Percentiles rank a stretch among this genome's conserved stretches.
Evolutionary conservation across 345 rosid species (phyloP).

Genomic region (Lepidium africanum): DNA sequence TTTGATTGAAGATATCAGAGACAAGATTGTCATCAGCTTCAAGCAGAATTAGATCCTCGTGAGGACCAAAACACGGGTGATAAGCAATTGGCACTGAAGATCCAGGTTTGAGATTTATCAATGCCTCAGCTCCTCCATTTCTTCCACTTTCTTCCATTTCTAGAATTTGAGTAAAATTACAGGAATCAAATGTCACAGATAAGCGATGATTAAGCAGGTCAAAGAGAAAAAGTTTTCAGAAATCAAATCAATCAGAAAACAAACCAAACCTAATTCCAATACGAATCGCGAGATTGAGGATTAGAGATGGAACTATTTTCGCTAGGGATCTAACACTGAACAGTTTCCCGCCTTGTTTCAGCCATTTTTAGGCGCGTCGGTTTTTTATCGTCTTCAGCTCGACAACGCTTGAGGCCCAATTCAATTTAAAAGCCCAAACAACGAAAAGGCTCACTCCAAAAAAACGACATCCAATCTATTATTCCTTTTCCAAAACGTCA

Average conservation of each 20-base stretch:
- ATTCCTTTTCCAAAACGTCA: neutral
- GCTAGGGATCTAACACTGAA: conserved; percentile 3
- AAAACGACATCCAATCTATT: neutral
- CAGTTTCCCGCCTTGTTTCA: conserved; percentile 10
- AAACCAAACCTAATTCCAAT: neutral
- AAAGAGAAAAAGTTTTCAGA: neutral
- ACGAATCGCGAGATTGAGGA: neutral
- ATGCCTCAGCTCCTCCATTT: conserved; percentile 49
- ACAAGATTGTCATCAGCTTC: conserved; percentile 68
- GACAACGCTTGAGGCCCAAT: neutral
- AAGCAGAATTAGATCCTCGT: conserved; percentile 61
- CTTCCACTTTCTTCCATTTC: conserved; percentile 29
- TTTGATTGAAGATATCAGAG: conserved; percentile 54
- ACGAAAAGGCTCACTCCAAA: neutral
- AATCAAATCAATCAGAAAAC: neutral
- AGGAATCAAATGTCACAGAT: neutral
- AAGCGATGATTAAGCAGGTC: neutral
- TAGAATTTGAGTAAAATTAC: neutral
- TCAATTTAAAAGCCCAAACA: neutral
- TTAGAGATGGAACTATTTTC: neutral
- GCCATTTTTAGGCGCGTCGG: neutral
- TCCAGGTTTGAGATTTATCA: conserved; percentile 44
- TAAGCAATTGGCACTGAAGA: conserved; percentile 52
- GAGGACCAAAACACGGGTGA: conserved; percentile 63
- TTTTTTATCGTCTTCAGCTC: neutral